Conservation (phyloP, 176 grass and related monocot species). For the Oryza australiensis region DNA sequence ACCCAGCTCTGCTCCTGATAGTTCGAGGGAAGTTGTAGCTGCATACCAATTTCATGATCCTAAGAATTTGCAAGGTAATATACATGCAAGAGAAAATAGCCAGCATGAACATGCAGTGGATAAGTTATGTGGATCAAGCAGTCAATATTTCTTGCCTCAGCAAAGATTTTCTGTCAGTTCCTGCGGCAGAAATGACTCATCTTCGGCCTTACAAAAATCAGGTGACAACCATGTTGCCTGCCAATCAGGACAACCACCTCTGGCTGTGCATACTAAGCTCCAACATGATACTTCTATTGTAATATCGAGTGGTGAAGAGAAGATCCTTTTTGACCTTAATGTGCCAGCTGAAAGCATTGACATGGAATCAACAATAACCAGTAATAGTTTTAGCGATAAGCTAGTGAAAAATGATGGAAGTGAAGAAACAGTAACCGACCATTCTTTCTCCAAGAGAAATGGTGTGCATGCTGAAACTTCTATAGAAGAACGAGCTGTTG, state of each 20-base stretch:
- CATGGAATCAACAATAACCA: slow-evolving; percentile 29
- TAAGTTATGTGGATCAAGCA: slow-evolving; percentile 18
- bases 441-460: slow-evolving; percentile 27
- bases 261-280: slow-evolving; percentile 19
- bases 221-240: neutral
- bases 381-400: slow-evolving; percentile 19
- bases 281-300: slow-evolving; percentile 32
- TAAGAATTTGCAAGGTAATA: slow-evolving; percentile 19
- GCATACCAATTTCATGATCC: slow-evolving; percentile 21
- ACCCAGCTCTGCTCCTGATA: slow-evolving; percentile 37
- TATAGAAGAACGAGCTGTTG: slow-evolving; percentile 1
- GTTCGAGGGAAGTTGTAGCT: slow-evolving; percentile 23
- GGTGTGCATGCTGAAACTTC: slow-evolving; percentile 13
- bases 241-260: neutral
- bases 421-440: slow-evolving; percentile 50
- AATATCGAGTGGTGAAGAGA: slow-evolving; percentile 33
- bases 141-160: neutral
- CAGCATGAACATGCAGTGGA: slow-evolving; percentile 12
- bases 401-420: slow-evolving; percentile 29
- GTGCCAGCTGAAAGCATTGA: slow-evolving; percentile 54
- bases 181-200: slow-evolving; percentile 16
- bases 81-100: neutral
- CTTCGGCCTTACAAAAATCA: slow-evolving; percentile 28
- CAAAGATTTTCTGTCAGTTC: neutral
- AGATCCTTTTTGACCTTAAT: slow-evolving; percentile 51